Evolutionary conservation across 768 basidiomycete genomes (phyloP).

Genomic region (Clitopilus hobsonii): DNA sequence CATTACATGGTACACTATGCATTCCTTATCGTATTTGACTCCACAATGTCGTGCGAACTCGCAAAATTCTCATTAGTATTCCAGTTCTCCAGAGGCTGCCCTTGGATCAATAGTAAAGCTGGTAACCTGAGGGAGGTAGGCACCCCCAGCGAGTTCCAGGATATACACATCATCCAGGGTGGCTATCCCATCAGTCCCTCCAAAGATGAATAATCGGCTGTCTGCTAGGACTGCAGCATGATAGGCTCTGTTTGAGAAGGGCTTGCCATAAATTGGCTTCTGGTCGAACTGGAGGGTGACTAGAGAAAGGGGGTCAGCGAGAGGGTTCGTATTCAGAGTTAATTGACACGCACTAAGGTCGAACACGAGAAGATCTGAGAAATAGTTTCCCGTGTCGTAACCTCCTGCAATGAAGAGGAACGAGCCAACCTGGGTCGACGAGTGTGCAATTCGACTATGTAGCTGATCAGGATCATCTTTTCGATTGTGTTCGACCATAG

Average conservation of each 20-base stretch:
- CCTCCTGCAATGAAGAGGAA: constrained; percentile 89
- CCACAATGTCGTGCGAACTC: no score
- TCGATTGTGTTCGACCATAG: constrained; percentile 33
- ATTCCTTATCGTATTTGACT: no score
- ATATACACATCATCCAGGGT: constrained; percentile 84
- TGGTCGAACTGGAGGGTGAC: constrained; percentile 84
- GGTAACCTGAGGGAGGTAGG: constrained; percentile 88
- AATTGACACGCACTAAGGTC: constrained; percentile 63
- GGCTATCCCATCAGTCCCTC: constrained; percentile 82
- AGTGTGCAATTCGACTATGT: constrained; percentile 74
- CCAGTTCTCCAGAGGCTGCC: neutral
- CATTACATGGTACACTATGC: no score
- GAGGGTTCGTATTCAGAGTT: neutral
- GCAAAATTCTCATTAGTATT: no score
- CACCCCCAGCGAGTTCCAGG: constrained; percentile 81
- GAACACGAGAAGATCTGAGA: constrained; percentile 71
- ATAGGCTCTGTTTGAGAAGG: constrained; percentile 77
- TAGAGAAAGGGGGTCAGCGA: constrained; percentile 22
- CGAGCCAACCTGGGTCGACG: constrained; percentile 86
- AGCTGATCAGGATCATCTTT: constrained; percentile 15
- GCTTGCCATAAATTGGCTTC: constrained; percentile 60
- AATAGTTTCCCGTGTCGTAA: constrained; percentile 77
- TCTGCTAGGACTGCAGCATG: constrained; percentile 82
- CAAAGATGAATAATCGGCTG: constrained; percentile 79
- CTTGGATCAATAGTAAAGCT: constrained; percentile 55